Percentiles rank a stretch among this genome's conserved stretches.
phyloP scores from a whole-genome alignment of 306 rosid species.

The Delonix regia region DNA sequence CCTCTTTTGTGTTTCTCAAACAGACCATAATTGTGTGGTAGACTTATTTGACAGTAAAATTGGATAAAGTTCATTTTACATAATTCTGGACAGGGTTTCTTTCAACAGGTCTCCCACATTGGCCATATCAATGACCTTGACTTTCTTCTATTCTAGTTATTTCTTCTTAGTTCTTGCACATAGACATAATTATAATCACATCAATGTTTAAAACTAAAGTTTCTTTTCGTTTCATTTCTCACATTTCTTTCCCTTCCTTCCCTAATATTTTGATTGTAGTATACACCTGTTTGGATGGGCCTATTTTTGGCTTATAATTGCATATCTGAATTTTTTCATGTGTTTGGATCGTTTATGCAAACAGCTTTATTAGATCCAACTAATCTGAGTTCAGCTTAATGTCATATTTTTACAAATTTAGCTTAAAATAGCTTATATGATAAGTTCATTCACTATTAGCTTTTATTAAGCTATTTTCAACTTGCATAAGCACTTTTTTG shows the following conservation, averaged over 20 bases:
- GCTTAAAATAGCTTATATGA: constrained; percentile 1
- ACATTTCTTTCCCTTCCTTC: background rate
- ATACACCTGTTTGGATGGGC: background rate
- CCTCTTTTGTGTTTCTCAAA: background rate
- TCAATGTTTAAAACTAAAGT: background rate
- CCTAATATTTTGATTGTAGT: background rate
- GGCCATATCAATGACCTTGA: constrained; percentile 1
- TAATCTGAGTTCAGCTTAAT: background rate
- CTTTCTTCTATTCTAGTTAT: constrained; percentile 3
- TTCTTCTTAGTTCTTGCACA: background rate
- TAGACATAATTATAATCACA: background rate
- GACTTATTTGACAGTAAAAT: background rate
- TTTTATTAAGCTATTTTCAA: background rate
- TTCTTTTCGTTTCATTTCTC: background rate
- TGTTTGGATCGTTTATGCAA: background rate
- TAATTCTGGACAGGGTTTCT: background rate
- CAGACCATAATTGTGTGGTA: background rate
- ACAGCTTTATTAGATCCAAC: background rate
- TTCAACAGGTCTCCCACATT: background rate
- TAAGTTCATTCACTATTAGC: background rate
- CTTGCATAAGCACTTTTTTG: background rate
- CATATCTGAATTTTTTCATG: background rate
- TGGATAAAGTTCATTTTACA: background rate
- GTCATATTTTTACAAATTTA: background rate
- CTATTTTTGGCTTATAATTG: background rate